Base-by-base conservation (phyloP, 1,284 basidiomycete genomes). In the Coniferiporia weirii region DNA sequence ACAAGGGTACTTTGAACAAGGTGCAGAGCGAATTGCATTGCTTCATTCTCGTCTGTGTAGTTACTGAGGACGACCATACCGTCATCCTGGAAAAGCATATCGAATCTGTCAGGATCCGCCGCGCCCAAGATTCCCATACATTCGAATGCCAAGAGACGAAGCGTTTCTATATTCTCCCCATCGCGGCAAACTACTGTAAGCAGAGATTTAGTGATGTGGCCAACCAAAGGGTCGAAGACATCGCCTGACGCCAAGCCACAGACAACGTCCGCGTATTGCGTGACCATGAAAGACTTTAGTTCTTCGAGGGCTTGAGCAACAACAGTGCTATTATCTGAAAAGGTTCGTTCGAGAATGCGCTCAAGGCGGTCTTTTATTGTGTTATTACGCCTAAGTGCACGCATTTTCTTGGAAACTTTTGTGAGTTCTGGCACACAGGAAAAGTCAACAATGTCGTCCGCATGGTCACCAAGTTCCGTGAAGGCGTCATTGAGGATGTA, bases 41-140 rank as follows among this genome's bases (percentile, higher is more conserved):
- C 83, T 72, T 98, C 96, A 15, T 81, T 79, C 54, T 89, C 83
- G 62, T 96, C 89, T 3, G 76, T 79, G 69, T 96, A 98, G 71
- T 99, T 95, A 67, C 81, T 82, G 59, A 87, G 77, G 54, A 98
- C 80, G 43, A 93, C 81, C 73, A 91, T 86, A 44, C 83, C 80
- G 2, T 81, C 73, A 63, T 89, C 85, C 36, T 80, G 79, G 43
- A 79, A 70, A 4, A 75, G 74, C 45, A 91, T 76, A 63, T 93
- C 89, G 68, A 93, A 89, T 58, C 97, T 84, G 75, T 99, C 97
- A 0, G 97, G 95, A 73, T 99, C 97, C 17, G 97, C 81, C 1
- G 97, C 97, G 5, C 97, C 97, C 4, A 99, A 73, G n/a, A 93
- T 82, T 0, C 96, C 95, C 54, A 99, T 84, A 70, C 94, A 98